Base-by-base conservation (phyloP, 2,329 filamentous ascomycete species). In the Ampelomyces quisqualis region DNA sequence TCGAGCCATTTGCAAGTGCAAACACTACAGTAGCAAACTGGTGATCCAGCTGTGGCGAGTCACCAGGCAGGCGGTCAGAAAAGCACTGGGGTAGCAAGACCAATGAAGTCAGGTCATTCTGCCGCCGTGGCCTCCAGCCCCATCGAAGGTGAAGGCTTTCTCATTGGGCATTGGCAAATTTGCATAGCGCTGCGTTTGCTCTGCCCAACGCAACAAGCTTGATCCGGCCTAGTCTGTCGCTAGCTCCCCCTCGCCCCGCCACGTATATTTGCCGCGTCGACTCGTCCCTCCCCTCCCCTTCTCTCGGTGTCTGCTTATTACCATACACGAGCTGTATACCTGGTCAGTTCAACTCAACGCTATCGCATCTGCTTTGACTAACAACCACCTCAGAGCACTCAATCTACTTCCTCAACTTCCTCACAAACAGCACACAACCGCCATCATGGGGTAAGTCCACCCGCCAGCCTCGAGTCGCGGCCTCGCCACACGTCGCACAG, bases 381-480 rank as follows among this genome's bases (percentile, higher is more conserved):
- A 42, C 27, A 7, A 2, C 10, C 11, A 8, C 5, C 29, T 53
- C 22, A 55, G 46, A 42, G 34, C 49, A 37, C 54, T 59, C 46
- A 61, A 64, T 43, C 39, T 43, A 62, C 61, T 61, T 64, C 55
- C 54, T 46, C 59, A 63, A 54, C 58, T 60, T 55, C 56, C 60
- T 43, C 44, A 41, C 52, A 47, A 38, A 48, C 50, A 42, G 45
- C 50, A 62, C 55, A 70, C 55, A 70, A 72, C 75, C 73, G 68
- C 70, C 73, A 80, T 50, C 71, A 83, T 83, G 80, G 80, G 79
- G 79, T 82, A 73, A 70, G 78, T 75, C 42, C n/a, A 18, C 35
- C 40, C 30, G 31, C 38, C 45, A 41, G 45, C 50, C 55, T 49
- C 53, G 41, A 38, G 24, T 8, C 14, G 32, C 39, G 40, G 33